Base-by-base conservation (phyloP, 2,329 filamentous ascomycete species). In the Sphaerostilbella broomeana region DNA sequence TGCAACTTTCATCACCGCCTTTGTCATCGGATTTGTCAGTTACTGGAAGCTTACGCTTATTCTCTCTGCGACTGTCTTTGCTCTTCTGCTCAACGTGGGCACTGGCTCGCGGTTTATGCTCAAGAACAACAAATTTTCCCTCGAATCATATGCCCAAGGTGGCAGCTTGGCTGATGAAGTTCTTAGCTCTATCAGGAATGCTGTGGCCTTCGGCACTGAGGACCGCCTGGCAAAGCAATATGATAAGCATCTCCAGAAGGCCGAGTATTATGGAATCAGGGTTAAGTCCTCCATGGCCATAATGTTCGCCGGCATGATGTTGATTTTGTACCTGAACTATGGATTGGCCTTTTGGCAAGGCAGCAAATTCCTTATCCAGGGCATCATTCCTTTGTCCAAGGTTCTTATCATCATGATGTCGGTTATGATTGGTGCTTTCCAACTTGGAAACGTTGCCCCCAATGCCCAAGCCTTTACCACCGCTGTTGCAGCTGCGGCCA, bases 11-110 rank as follows among this genome's bases (percentile, higher is more conserved):
- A 65, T 94, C 40, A 81, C 89, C 0, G 87, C 88, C 12, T 95
- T 95, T 49, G 69, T 95, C 43, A 90, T 98, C 49, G 88, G 84
- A 4, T 97, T 95, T 57, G 64, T 92, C 62, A 85, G 86, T 55
- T 94, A 84, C 63, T 95, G 90, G 86, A 95, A 92, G 62, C 69
- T 97, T 49, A 92, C 92, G 0, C 66, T 95, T 36, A 95, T 98
- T 50, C 73, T 95, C 26, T 73, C 79, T 17, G 89, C 86, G 1
- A 87, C 85, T 2, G 81, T 97, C 46, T 68, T 90, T 30, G 85
- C 87, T 2, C 77, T 97, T 34, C 62, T 86, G n/a, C 45, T 85
- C 12, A 73, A 83, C 49, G 94, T 94, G 79, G 86, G 81, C 28
- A 67, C 69, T 36, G 79, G 84, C 8, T 86, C 83, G 4, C 68